These are phyloP conservation scores for Cicer judaicum DNA, from an alignment of 306 rosid genomes.

Conservation along the genomic window DNA sequence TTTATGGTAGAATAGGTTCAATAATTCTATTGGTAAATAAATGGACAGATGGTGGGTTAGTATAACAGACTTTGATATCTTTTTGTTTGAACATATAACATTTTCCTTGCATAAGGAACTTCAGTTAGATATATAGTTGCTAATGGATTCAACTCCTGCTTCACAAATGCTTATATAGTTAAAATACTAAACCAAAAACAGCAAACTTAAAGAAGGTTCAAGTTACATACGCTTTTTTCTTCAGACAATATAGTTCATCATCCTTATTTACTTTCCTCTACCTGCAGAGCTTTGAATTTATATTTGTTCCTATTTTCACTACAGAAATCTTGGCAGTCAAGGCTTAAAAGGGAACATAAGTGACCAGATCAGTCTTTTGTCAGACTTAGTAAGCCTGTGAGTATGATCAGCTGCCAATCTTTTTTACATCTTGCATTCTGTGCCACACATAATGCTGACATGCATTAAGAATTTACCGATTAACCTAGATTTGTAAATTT, in stretches of 20 bases:
- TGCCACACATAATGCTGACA: neutral
- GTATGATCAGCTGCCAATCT: conserved; percentile 52
- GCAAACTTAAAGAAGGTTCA: neutral
- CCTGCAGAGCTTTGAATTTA: neutral
- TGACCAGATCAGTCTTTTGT: conserved; percentile 76
- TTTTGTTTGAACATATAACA: conserved; percentile 13
- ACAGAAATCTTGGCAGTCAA: conserved; percentile 93
- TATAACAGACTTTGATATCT: neutral
- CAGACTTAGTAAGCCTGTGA: conserved; percentile 93
- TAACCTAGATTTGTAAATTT: neutral
- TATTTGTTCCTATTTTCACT: conserved; percentile 37
- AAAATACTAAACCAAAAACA: conserved; percentile 12
- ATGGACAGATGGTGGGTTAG: neutral
- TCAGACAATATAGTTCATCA: neutral
- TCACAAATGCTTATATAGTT: conserved; percentile 3
- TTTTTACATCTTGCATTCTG: neutral
- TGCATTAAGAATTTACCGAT: conserved; percentile 17
- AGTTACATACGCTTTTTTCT: neutral
- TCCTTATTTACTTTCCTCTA: conserved; percentile 17
- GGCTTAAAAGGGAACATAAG: conserved; percentile 88
- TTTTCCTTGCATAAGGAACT: conserved; percentile 24
- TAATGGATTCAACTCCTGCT: conserved; percentile 25
- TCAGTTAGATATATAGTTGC: neutral
- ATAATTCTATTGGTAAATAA: neutral
- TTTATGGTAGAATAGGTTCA: neutral